Conservation (phyloP, 2,329 filamentous ascomycete species). For the Dactylellina drechsleri region DNA sequence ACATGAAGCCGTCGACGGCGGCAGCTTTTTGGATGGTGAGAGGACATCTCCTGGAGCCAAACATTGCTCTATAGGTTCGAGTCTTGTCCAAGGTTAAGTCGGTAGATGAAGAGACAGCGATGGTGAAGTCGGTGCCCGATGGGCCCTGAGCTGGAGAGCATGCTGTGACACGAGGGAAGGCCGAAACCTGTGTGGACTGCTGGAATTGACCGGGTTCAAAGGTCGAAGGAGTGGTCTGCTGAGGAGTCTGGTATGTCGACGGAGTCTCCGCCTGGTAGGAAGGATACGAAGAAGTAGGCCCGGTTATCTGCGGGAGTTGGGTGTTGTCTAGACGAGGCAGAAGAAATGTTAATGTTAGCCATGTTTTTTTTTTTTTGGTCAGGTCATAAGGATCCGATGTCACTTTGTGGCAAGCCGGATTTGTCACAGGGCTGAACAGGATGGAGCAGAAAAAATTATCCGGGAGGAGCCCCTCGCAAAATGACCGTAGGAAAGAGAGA, state of each 20-base stretch:
- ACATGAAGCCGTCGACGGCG: slow-evolving; percentile 67
- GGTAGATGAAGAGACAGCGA: slow-evolving; percentile 82
- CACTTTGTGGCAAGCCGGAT: slow-evolving; percentile 40
- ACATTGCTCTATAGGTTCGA: slow-evolving; percentile 73
- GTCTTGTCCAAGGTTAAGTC: slow-evolving; percentile 69
- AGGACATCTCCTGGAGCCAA: slow-evolving; percentile 81
- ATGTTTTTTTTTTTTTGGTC: not conserved
- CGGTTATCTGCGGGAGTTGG: slow-evolving; percentile 54
- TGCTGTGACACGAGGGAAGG: slow-evolving; percentile 72
- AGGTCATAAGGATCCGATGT: slow-evolving; percentile 45
- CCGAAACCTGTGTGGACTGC: slow-evolving; percentile 73
- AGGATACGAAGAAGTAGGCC: slow-evolving; percentile 47
- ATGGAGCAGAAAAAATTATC: not conserved
- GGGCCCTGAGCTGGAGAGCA: slow-evolving; percentile 76
- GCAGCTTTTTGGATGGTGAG: slow-evolving; percentile 68
- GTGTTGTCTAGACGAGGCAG: slow-evolving; percentile 50
- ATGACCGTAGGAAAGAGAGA: not conserved
- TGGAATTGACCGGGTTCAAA: slow-evolving; percentile 71
- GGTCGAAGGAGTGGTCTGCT: slow-evolving; percentile 64
- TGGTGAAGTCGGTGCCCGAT: slow-evolving; percentile 75
- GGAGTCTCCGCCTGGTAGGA: slow-evolving; percentile 47
- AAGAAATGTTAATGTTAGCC: slow-evolving; percentile 10
- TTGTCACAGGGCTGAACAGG: slow-evolving; percentile 47
- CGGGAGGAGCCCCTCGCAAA: slow-evolving; percentile 24
- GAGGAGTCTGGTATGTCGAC: slow-evolving; percentile 59